A percentile compares a stretch with the other conserved stretches of the same genome.
These are phyloP conservation scores for Atalantia buxifolia DNA, from an alignment of 345 rosid genomes.

Conservation along the genomic window DNA sequence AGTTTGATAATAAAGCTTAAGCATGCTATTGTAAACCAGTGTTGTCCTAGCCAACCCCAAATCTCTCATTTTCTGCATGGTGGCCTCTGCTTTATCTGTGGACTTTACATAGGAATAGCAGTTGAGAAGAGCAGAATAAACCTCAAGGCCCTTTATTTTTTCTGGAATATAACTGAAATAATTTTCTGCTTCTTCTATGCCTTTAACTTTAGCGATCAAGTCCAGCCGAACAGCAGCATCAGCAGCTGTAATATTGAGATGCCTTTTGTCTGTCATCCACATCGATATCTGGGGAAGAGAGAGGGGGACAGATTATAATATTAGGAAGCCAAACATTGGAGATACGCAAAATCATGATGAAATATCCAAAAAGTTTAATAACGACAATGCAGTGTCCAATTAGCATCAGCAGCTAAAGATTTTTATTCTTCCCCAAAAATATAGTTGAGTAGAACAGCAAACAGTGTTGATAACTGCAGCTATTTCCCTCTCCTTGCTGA, in stretches of 20 bases:
- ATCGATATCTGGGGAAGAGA: constrained; percentile 28
- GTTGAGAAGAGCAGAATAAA: constrained; percentile 35
- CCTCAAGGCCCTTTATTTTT: constrained; percentile 6
- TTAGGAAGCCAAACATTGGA: background rate
- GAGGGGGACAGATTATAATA: background rate
- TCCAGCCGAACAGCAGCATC: constrained; percentile 35
- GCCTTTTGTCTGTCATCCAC: constrained; percentile 43
- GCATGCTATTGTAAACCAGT: constrained; percentile 23
- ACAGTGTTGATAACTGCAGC: background rate
- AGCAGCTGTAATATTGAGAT: background rate
- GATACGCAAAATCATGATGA: background rate
- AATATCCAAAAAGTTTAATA: background rate
- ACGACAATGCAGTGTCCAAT: background rate
- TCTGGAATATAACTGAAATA: constrained; percentile 26
- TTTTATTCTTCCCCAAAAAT: background rate
- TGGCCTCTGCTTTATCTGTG: constrained; percentile 39
- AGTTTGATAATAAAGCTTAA: constrained; percentile 24
- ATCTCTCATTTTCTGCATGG: constrained; percentile 33
- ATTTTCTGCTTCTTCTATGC: constrained; percentile 35
- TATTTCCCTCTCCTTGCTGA: background rate
- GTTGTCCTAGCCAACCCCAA: constrained; percentile 14
- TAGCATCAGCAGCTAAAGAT: background rate
- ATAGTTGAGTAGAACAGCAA: background rate
- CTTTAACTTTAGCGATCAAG: constrained; percentile 37
- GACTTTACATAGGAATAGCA: constrained; percentile 27